phyloP scores from a whole-genome alignment of 2,329 filamentous ascomycete genomes.

The Fusarium caatingaense region DNA sequence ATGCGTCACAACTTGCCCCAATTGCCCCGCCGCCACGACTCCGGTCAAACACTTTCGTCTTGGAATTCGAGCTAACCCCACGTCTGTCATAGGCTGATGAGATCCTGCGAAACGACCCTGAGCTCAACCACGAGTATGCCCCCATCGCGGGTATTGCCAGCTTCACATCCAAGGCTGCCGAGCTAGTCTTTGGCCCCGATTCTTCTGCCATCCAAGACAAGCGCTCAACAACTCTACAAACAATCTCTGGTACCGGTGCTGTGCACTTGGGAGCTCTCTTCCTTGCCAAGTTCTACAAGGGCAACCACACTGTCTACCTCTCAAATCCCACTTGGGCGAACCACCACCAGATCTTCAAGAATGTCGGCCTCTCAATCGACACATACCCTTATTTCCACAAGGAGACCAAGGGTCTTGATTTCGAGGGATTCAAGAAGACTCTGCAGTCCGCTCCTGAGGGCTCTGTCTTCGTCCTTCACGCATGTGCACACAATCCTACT shows the following conservation, averaged over 20 bases:
- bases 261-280: conserved; percentile 94
- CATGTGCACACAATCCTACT: conserved; percentile 97
- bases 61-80: conserved; percentile 40
- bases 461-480: conserved; percentile 91
- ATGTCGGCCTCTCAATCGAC: conserved; percentile 81
- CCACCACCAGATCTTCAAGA: conserved; percentile 98
- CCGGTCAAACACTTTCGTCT: conserved; percentile 15
- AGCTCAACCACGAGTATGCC: conserved; percentile 97
- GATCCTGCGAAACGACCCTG: conserved; percentile 86
- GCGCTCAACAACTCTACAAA: conserved; percentile 85
- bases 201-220: conserved; percentile 87
- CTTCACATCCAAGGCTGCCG: conserved; percentile 90
- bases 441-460: conserved; percentile 78
- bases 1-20: conserved; percentile 32
- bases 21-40: conserved; percentile 24
- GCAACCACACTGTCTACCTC: conserved; percentile 83
- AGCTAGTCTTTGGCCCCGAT: conserved; percentile 83
- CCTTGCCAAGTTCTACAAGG: conserved; percentile 88
- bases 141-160: conserved; percentile 89
- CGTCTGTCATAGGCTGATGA: conserved; percentile 79
- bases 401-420: conserved; percentile 89
- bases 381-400: conserved; percentile 95
- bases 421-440: conserved; percentile 83
- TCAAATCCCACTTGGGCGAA: conserved; percentile 98
- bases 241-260: conserved; percentile 96